These are phyloP conservation scores for Rosellinia necatrix DNA, from an alignment of 2,329 filamentous ascomycete species.

Conservation along the genomic window DNA sequence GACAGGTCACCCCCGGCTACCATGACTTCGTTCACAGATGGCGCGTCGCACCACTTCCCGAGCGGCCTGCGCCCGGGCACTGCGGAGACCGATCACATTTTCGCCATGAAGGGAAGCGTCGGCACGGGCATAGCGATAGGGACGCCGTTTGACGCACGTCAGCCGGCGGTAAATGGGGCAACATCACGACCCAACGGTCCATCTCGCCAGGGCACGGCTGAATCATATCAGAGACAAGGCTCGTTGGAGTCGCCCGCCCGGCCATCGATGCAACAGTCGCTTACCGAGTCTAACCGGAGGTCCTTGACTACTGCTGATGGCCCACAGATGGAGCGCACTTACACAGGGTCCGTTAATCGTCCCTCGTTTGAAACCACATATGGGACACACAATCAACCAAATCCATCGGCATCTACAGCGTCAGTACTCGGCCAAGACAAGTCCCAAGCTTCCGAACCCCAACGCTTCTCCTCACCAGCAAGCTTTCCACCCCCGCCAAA, in stretches of 20 bases:
- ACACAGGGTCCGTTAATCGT: slow-evolving; percentile 23
- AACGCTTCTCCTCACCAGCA: slow-evolving; percentile 70
- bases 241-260: slow-evolving; percentile 43
- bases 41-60: slow-evolving; percentile 48
- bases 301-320: slow-evolving; percentile 39
- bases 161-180: slow-evolving; percentile 23
- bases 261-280: slow-evolving; percentile 41
- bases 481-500: slow-evolving; percentile 52
- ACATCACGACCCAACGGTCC: slow-evolving; percentile 24
- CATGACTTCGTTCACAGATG: slow-evolving; percentile 64
- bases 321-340: slow-evolving; percentile 19
- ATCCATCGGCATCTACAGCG: slow-evolving; percentile 30
- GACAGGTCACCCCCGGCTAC: slow-evolving; percentile 53
- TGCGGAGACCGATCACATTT: background rate
- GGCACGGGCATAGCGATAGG: no score
- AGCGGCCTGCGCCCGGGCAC: slow-evolving; percentile 43
- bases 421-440: slow-evolving; percentile 39
- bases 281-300: slow-evolving; percentile 41
- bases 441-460: slow-evolving; percentile 44
- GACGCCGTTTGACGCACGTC: slow-evolving; percentile 12
- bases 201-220: slow-evolving; percentile 37
- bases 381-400: slow-evolving; percentile 29
- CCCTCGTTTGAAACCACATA: slow-evolving; percentile 23
- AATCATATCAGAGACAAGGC: slow-evolving; percentile 39
- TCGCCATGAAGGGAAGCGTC: slow-evolving; percentile 12